Evolutionary conservation across 1,139 yeast species (phyloP).

Genomic region (Yamadazyma diddensiae): DNA sequence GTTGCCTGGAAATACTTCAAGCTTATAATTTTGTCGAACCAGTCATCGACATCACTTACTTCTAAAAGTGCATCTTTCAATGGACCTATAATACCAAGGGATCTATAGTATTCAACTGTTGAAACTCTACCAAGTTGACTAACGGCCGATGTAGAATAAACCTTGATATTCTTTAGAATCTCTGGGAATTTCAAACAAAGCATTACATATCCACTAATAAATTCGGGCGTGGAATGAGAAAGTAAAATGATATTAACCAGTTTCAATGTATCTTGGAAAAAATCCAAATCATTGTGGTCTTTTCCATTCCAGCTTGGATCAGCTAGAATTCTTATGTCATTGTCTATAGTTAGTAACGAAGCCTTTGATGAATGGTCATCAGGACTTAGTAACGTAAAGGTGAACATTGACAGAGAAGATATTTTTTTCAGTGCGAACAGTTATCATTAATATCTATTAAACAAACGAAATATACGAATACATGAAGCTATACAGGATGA

Average conservation of each 20-base stretch:
- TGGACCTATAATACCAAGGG: constrained; percentile 76
- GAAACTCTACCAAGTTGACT: constrained; percentile 82
- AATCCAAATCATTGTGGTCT: constrained; percentile 32
- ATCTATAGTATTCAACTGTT: constrained; percentile 75
- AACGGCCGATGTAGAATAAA: constrained; percentile 86
- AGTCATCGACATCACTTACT: constrained; percentile 71
- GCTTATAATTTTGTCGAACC: constrained; percentile 66
- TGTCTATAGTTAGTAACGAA: constrained; percentile 42
- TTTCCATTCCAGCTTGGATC: constrained; percentile 75
- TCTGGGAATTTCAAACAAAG: constrained; percentile 61
- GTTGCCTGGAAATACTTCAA: constrained; percentile 80
- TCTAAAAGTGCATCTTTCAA: constrained; percentile 59
- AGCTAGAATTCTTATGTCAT: constrained; percentile 51
- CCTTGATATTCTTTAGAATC: constrained; percentile 63
- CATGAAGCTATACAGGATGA: too few species aligned
- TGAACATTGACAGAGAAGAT: constrained; percentile 28
- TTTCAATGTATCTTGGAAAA: constrained; percentile 44
- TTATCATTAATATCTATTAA: background rate
- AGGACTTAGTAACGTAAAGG: constrained; percentile 38
- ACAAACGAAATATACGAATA: background rate
- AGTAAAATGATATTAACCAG: constrained; percentile 66
- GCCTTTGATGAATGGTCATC: constrained; percentile 38
- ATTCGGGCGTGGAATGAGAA: constrained; percentile 83
- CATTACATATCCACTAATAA: constrained; percentile 75
- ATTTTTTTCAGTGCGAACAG: background rate